Percentiles rank a stretch among this genome's conserved stretches.
Conservation (phyloP, 768 basidiomycete genomes). For the Mrakia hoshinonis region DNA sequence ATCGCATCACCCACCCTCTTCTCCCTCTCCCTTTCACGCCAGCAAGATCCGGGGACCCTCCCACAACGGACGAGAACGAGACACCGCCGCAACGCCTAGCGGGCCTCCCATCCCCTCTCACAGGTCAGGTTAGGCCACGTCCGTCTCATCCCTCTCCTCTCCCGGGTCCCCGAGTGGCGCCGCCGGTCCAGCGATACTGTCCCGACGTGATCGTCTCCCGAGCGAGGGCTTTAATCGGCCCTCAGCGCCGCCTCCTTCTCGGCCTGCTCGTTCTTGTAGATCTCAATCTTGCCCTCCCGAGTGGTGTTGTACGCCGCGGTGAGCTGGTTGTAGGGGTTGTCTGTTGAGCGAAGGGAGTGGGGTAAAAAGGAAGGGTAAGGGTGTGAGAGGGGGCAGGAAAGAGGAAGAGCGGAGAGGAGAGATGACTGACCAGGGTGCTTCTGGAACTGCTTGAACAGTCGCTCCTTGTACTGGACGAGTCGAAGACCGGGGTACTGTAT, state of each 20-base stretch:
- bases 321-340: constrained; percentile 60
- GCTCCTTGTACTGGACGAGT: constrained; percentile 85
- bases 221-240: constrained; percentile 24
- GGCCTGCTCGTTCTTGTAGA: constrained; percentile 44
- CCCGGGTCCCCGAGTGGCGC: background rate
- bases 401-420: background rate
- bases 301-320: constrained; percentile 67
- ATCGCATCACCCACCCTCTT: no score
- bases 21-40: no score
- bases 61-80: no score
- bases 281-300: constrained; percentile 75
- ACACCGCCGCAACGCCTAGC: no score
- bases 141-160: background rate
- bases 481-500: constrained; percentile 76
- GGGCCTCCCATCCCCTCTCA: no score
- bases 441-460: constrained; percentile 89
- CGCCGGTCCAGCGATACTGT: no score
- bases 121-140: background rate
- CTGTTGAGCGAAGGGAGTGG: background rate
- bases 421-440: constrained; percentile 56
- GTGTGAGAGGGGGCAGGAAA: background rate
- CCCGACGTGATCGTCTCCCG: no score
- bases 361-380: background rate
- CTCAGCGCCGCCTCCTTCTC: constrained; percentile 38
- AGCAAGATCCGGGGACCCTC: no score